Percentiles rank a stretch among this genome's conserved stretches.
Evolutionary conservation across 768 basidiomycete genomes (phyloP).

Genomic region (Lentinula detonsa): DNA sequence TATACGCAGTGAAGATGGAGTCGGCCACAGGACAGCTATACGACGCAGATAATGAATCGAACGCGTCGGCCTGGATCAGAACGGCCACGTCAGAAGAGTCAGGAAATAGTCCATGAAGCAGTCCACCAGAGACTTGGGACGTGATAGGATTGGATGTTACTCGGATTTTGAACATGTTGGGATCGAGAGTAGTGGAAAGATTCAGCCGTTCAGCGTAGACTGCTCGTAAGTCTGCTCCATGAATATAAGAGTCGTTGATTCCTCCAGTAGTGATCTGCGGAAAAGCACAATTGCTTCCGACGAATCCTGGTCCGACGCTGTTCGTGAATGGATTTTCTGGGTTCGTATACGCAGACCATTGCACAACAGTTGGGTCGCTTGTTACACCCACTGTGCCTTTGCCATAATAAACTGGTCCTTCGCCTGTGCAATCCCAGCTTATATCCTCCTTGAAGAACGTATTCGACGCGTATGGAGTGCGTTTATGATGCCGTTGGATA

Average conservation of each 20-base stretch:
- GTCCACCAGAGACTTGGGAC: constrained; percentile 44
- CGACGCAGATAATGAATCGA: constrained; percentile 43
- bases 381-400: constrained; percentile 6
- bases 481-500: constrained; percentile 49
- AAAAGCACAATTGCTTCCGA: constrained; percentile 39
- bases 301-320: constrained; percentile 37
- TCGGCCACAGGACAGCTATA: constrained; percentile 35
- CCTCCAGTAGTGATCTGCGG: constrained; percentile 43
- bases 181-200: constrained; percentile 25
- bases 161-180: constrained; percentile 28
- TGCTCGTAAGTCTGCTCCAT: constrained; percentile 38
- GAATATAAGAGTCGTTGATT: constrained; percentile 35
- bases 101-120: constrained; percentile 41
- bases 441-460: constrained; percentile 45
- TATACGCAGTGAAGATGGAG: constrained; percentile 25
- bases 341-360: constrained; percentile 39
- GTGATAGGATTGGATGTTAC: constrained; percentile 50
- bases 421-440: constrained; percentile 35
- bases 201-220: constrained; percentile 38
- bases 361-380: constrained; percentile 3
- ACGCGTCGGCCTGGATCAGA: constrained; percentile 29
- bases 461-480: constrained; percentile 44
- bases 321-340: constrained; percentile 35
- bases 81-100: constrained; percentile 24
- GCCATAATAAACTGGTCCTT: constrained; percentile 27